Evolutionary conservation across 305 asterid genomes (phyloP).

Genomic region (Solanum chacoense): DNA sequence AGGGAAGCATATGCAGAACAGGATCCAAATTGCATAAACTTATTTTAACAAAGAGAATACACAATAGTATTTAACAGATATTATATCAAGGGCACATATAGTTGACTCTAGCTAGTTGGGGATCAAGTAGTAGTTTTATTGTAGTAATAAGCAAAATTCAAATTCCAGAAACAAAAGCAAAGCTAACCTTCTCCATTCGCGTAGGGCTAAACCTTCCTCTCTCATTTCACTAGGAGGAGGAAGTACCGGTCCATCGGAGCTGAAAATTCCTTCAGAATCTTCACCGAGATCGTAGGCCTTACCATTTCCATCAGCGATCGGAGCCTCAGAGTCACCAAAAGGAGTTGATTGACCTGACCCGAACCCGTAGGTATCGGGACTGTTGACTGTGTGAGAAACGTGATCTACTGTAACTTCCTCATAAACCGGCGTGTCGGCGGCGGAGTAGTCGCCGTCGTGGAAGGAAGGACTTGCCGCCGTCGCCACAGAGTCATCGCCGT

Average conservation of each 20-base stretch:
- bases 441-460: conserved; percentile 32
- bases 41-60: not conserved
- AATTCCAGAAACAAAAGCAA: not conserved
- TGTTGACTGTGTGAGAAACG: conserved; percentile 22
- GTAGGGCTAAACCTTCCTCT: conserved; percentile 60
- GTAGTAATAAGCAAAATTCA: not conserved
- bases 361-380: conserved; percentile 63
- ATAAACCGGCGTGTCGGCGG: conserved; percentile 31
- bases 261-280: conserved; percentile 59
- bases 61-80: not conserved
- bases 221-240: conserved; percentile 61
- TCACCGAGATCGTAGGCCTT: conserved; percentile 34
- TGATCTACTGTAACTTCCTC: conserved; percentile 49
- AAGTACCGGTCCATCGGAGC: conserved; percentile 59
- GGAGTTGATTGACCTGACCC: conserved; percentile 21
- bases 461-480: conserved; percentile 24
- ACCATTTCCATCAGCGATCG: conserved; percentile 64
- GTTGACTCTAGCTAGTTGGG: not conserved
- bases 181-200: conserved; percentile 62
- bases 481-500: conserved; percentile 28
- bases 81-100: not conserved
- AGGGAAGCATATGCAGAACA: not conserved
- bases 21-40: not conserved
- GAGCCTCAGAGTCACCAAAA: conserved; percentile 24
- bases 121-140: not conserved